phyloP scores from a whole-genome alignment of 257 asterid genomes.

The Solanum stenotomum region DNA sequence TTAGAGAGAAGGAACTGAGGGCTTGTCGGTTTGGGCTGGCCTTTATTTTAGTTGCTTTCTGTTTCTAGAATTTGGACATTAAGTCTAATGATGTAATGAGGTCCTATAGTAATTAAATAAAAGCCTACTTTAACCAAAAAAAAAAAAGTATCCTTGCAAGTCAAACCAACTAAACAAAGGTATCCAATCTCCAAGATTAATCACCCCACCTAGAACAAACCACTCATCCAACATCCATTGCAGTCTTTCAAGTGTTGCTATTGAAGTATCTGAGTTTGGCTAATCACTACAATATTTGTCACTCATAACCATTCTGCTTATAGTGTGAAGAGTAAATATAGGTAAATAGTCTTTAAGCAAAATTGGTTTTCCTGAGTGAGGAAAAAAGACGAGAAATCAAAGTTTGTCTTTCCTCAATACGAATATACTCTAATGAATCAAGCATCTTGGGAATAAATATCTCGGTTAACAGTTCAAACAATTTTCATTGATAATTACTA shows the following conservation, averaged over 20 bases:
- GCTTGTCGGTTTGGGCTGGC: too few relatives aligned
- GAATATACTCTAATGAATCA: not conserved
- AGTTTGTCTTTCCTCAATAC: not conserved
- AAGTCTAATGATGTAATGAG: too few relatives aligned
- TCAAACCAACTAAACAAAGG: not conserved
- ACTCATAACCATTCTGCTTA: not conserved
- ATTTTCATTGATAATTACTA: too few relatives aligned
- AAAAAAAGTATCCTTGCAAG: too few relatives aligned
- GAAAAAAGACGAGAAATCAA: slow-evolving; percentile 2
- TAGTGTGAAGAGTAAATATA: not conserved
- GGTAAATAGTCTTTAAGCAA: slow-evolving; percentile 13
- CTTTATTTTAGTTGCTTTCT: too few relatives aligned
- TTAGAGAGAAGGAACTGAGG: too few relatives aligned
- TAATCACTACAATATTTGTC: slow-evolving; percentile 4
- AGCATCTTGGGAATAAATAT: not conserved
- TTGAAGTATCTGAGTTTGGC: not conserved
- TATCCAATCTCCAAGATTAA: not conserved
- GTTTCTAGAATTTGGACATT: too few relatives aligned
- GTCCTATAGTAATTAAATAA: too few relatives aligned
- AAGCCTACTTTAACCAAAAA: too few relatives aligned
- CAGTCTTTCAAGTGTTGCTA: not conserved
- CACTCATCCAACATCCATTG: not conserved
- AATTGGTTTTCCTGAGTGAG: slow-evolving; percentile 12
- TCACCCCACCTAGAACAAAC: not conserved
- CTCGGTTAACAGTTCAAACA: not conserved